Evolutionary conservation across 2,329 filamentous ascomycete species (phyloP).

Genomic region (Exophiala aquamarina): DNA sequence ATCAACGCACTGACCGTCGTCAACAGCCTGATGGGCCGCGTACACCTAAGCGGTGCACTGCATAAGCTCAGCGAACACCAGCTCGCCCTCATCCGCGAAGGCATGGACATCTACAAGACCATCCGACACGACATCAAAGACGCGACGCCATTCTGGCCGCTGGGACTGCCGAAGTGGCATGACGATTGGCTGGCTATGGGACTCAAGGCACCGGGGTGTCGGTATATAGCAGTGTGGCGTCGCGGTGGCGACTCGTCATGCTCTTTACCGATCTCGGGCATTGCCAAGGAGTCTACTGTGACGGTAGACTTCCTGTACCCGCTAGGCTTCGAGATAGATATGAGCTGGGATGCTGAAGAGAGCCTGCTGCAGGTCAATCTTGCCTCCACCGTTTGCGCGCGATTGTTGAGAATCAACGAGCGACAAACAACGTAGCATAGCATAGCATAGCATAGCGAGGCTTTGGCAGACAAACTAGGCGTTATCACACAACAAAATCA

Average conservation of each 20-base stretch:
- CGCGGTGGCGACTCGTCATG: slow-evolving; percentile 7
- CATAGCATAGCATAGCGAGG: not conserved
- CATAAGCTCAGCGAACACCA: slow-evolving; percentile 29
- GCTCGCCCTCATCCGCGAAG: slow-evolving; percentile 30
- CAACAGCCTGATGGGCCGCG: slow-evolving; percentile 35
- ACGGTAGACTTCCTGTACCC: slow-evolving; percentile 10
- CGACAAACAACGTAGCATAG: too few species aligned
- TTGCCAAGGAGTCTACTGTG: not conserved
- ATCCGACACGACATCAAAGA: slow-evolving; percentile 28
- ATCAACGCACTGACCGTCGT: slow-evolving; percentile 37
- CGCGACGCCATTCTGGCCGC: slow-evolving; percentile 34
- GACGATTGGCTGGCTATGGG: slow-evolving; percentile 35
- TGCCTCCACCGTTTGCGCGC: slow-evolving; percentile 1
- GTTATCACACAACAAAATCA: too few species aligned
- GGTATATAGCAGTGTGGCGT: slow-evolving; percentile 29
- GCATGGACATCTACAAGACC: slow-evolving; percentile 33
- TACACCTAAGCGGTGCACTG: slow-evolving; percentile 35
- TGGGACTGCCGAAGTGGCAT: slow-evolving; percentile 35
- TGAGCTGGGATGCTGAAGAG: slow-evolving; percentile 1
- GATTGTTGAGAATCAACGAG: not conserved
- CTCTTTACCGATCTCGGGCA: not conserved
- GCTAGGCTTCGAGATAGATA: not conserved
- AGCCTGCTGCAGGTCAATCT: slow-evolving; percentile 3
- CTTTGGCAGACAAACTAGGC: too few species aligned
- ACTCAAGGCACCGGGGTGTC: slow-evolving; percentile 12